Evolutionary conservation across 2,329 filamentous ascomycete species (phyloP).

Genomic region (Juglanconis sp.): DNA sequence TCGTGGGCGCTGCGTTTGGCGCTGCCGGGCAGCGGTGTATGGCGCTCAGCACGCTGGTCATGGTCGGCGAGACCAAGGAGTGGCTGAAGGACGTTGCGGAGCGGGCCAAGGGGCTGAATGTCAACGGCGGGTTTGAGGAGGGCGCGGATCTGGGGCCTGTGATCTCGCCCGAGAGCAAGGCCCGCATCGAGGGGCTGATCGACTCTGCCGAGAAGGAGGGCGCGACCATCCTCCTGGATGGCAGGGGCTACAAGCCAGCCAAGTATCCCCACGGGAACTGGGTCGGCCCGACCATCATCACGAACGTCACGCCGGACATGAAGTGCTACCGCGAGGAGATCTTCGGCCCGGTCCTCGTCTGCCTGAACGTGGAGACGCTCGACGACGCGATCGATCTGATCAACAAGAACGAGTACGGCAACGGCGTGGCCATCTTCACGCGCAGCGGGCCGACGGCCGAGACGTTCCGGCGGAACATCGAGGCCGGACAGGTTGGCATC

Average conservation of each 20-base stretch:
- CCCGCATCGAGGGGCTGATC: slow-evolving; percentile 74
- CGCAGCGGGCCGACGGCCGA: slow-evolving; percentile 72
- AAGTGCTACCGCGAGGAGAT: slow-evolving; percentile 83
- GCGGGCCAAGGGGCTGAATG: slow-evolving; percentile 67
- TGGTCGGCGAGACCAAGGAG: slow-evolving; percentile 80
- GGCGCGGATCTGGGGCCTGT: slow-evolving; percentile 79
- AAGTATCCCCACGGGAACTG: slow-evolving; percentile 87
- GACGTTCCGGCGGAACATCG: slow-evolving; percentile 75
- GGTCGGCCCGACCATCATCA: slow-evolving; percentile 79
- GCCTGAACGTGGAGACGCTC: slow-evolving; percentile 72
- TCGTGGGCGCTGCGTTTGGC: slow-evolving; percentile 79
- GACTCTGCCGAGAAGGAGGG: slow-evolving; percentile 75
- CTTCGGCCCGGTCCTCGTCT: slow-evolving; percentile 80
- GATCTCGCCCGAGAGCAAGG: slow-evolving; percentile 75
- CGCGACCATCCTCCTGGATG: slow-evolving; percentile 78
- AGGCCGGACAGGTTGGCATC: slow-evolving; percentile 82
- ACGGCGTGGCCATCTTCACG: slow-evolving; percentile 83
- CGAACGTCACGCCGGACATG: slow-evolving; percentile 77
- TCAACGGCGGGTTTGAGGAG: slow-evolving; percentile 78
- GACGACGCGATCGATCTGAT: slow-evolving; percentile 79
- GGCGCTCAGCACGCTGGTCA: slow-evolving; percentile 78
- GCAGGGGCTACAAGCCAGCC: slow-evolving; percentile 67
- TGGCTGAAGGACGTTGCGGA: slow-evolving; percentile 79
- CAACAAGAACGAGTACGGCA: slow-evolving; percentile 83
- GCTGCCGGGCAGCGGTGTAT: slow-evolving; percentile 84